Evolutionary conservation across 352 stramenopile species (phyloP).

Genomic region (Phytopythium sindhum): DNA sequence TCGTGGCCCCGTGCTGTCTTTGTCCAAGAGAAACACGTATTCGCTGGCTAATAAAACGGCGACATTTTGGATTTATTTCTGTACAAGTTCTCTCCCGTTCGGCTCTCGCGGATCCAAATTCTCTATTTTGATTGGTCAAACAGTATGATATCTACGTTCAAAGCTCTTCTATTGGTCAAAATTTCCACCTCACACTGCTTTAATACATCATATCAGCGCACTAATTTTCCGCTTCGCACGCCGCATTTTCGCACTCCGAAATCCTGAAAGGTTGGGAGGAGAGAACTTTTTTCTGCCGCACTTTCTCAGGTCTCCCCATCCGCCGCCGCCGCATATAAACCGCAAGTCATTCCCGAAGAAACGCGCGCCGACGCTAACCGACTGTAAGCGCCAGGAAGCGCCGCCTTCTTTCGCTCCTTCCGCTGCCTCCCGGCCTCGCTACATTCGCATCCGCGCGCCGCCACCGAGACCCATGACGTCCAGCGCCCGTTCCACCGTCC

Average conservation of each 20-base stretch:
- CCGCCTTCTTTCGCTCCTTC: neutral
- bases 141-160: neutral
- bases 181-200: neutral
- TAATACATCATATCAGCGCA: neutral
- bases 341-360: neutral
- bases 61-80: neutral
- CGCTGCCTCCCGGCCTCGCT: neutral
- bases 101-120: neutral
- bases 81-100: too few relatives aligned
- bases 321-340: too few relatives aligned
- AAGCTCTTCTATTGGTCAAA: neutral
- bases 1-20: neutral
- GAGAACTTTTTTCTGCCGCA: neutral
- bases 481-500: neutral
- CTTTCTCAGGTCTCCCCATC: neutral
- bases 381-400: neutral
- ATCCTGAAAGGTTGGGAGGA: constrained; percentile 1
- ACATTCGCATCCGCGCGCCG: constrained; percentile 1
- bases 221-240: neutral
- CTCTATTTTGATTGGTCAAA: neutral
- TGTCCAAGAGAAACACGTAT: neutral
- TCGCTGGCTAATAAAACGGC: neutral
- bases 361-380: neutral
- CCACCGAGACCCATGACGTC: neutral
- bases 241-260: neutral